Base-by-base conservation (phyloP, 805 yeast species). In the Yarrowia sp. region DNA sequence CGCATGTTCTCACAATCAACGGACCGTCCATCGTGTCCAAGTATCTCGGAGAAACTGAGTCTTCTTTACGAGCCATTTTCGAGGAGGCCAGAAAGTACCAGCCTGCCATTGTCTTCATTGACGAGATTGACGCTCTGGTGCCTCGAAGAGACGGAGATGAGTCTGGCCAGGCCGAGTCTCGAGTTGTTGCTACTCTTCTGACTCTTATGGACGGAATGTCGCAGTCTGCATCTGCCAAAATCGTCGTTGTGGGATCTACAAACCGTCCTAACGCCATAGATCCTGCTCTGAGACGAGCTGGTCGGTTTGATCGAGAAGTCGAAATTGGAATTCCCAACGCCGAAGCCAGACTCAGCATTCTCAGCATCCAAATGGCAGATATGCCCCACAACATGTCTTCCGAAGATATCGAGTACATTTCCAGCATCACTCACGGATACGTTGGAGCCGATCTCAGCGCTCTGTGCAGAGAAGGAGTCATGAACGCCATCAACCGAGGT, bases 141-240 rank as follows among this genome's bases (percentile, higher is more conserved):
- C 99, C 99, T 4, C 85, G 83, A 68, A 79, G 97, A 64, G 86
- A 85, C 58, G 83, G 84, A 66, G 98, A 92, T 70, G 97, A 91
- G 65, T 80, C 92, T 1, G 95, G 96, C 0, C 98, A 93, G 72
- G 89, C 92, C 0, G 98, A 95, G 72, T 83, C 89, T 48, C 77
- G 99, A 67, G 92, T 95, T 2, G 96, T 93, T 26, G 95, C 98
- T 0, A 92, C 98, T 0, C 74, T 95, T 41, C 77, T 90, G 65
- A 90, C 96, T 0, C 83, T 95, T 71, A 95, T 95, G 99, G 99
- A 95, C 76, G 99, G 99, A 81, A 93, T 95, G 98, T 92, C 93
- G 78, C 96, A 97, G 14, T 87, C 98, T 79, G 81, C 87, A 1
- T 90, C 92, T 0, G 90, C 98, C 21, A 92, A 92, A 73, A 87